Conservation (phyloP, 2,329 filamentous ascomycete genomes). For the Dactylellina leptospora region DNA sequence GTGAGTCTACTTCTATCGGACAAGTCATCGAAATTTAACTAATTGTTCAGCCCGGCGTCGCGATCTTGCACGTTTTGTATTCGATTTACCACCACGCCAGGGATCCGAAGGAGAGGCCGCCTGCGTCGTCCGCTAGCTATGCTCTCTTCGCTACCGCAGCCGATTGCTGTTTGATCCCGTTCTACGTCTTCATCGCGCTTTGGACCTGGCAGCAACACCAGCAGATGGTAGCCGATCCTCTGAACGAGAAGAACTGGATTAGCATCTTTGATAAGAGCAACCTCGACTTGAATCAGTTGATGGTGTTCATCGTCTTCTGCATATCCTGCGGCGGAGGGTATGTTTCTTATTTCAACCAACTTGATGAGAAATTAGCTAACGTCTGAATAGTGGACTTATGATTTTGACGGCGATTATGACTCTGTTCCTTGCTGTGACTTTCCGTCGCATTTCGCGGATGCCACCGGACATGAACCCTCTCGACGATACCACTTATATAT, state of each 20-base stretch:
- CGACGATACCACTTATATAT: constrained; percentile 66
- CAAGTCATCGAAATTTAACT: constrained; percentile 48
- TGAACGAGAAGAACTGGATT: constrained; percentile 57
- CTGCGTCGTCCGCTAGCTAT: constrained; percentile 85
- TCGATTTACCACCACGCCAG: constrained; percentile 81
- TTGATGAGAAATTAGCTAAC: constrained; percentile 61
- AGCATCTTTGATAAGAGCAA: constrained; percentile 62
- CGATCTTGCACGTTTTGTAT: constrained; percentile 76
- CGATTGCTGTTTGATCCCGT: constrained; percentile 73
- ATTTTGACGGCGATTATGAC: constrained; percentile 75
- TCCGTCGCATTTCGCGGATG: constrained; percentile 80
- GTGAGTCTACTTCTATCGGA: constrained; percentile 65
- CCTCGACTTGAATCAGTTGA: constrained; percentile 66
- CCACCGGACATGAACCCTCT: constrained; percentile 96
- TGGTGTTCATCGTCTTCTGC: constrained; percentile 63
- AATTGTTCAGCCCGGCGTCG: constrained; percentile 74
- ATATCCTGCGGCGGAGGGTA: constrained; percentile 60
- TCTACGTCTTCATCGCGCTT: constrained; percentile 70
- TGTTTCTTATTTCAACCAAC: constrained; percentile 68
- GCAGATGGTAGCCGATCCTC: constrained; percentile 52
- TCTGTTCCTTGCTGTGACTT: constrained; percentile 77
- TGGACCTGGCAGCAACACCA: constrained; percentile 66
- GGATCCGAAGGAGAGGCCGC: constrained; percentile 74
- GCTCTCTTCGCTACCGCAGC: constrained; percentile 81
- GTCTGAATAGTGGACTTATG: constrained; percentile 68